A percentile compares a stretch with the other conserved stretches of the same genome.
Evolutionary conservation across 2,329 filamentous ascomycete species (phyloP).

Genomic region (Clarireedia monteithiana): DNA sequence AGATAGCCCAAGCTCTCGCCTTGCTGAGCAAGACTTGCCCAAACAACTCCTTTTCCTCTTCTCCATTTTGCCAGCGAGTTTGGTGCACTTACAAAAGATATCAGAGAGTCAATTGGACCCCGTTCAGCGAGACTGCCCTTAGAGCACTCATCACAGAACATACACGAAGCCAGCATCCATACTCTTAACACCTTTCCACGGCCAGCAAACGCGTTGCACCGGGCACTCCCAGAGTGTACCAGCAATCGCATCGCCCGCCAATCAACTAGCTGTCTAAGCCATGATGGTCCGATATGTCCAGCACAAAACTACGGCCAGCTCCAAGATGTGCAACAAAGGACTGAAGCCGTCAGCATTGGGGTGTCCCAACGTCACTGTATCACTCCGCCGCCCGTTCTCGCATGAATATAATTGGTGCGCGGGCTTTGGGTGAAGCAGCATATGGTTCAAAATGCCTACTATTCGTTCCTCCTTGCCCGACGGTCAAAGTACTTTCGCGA

Average conservation of each 20-base stretch:
- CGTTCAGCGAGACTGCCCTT: not conserved
- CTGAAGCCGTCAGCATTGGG: not conserved
- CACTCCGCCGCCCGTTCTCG: not conserved
- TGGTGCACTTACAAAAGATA: too few species aligned
- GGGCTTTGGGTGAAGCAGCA: not conserved
- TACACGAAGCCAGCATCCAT: not conserved
- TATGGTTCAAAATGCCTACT: not conserved
- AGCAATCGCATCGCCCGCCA: not conserved
- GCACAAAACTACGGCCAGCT: slow-evolving; percentile 4
- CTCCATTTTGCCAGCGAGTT: too few species aligned
- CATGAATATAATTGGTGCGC: not conserved
- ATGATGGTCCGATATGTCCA: not conserved
- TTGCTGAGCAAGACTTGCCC: too few species aligned
- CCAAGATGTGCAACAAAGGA: slow-evolving; percentile 7
- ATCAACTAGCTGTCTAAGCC: not conserved
- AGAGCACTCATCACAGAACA: not conserved
- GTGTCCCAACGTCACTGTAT: not conserved
- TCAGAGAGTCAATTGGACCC: too few species aligned
- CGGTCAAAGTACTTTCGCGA: not conserved
- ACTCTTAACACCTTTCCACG: not conserved
- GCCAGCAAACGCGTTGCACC: slow-evolving; percentile 5
- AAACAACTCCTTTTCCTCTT: too few species aligned
- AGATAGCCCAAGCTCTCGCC: too few species aligned
- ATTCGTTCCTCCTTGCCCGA: not conserved
- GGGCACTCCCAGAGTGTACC: not conserved